A percentile compares a stretch with the other conserved stretches of the same genome.
phyloP scores from a whole-genome alignment of 139 green algal species.

The Ettlia oleoabundans region DNA sequence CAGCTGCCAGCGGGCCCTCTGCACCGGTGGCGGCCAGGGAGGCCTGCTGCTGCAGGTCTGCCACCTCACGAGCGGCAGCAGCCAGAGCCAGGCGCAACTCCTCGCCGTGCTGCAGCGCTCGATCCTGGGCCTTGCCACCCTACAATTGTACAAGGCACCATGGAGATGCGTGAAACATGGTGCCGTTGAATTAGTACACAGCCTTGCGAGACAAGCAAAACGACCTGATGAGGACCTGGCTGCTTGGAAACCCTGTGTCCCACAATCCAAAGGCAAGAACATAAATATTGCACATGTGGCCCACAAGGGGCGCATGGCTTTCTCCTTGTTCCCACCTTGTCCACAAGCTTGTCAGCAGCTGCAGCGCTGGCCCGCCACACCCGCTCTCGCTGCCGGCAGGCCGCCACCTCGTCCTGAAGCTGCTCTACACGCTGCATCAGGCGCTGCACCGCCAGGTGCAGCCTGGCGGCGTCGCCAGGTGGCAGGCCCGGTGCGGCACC shows the following conservation, averaged over 20 bases:
- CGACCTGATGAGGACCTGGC: too few relatives aligned
- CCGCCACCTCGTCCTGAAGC: constrained; percentile 9
- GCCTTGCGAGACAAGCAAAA: too few relatives aligned
- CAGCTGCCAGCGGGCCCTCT: constrained; percentile 1
- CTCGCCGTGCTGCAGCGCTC: constrained; percentile 26
- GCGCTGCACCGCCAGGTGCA: constrained; percentile 19
- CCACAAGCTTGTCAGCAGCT: not conserved
- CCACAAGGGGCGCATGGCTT: not conserved
- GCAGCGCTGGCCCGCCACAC: not conserved
- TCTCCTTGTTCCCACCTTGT: constrained; percentile 7
- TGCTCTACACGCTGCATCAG: constrained; percentile 5
- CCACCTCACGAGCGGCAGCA: constrained; percentile 27
- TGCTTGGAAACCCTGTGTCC: too few relatives aligned
- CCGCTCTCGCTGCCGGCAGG: constrained; percentile 13
- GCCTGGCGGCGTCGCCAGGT: not conserved
- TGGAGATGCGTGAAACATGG: too few relatives aligned
- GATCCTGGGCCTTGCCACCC: constrained; percentile 16
- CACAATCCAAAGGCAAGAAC: too few relatives aligned
- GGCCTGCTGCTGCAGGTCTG: constrained; percentile 20
- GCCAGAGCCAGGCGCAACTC: constrained; percentile 33
- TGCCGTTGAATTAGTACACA: too few relatives aligned
- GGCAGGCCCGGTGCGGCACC: not conserved
- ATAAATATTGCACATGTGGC: too few relatives aligned
- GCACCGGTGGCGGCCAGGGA: not conserved
- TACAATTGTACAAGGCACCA: constrained; percentile 1